Evolutionary conservation across 805 yeast genomes (phyloP).

Genomic region (Teunomyces cretensis): DNA sequence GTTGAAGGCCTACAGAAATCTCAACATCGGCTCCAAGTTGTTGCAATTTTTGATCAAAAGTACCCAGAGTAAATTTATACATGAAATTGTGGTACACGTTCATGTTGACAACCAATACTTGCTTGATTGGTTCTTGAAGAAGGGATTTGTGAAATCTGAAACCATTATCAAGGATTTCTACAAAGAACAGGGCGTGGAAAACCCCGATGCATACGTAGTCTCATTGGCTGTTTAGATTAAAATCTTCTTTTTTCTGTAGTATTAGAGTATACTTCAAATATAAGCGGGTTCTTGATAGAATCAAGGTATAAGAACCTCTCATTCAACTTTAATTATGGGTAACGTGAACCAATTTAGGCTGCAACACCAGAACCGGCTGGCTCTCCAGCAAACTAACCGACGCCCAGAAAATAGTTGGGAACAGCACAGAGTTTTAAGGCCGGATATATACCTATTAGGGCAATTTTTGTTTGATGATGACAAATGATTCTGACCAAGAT

Average conservation of each 20-base stretch:
- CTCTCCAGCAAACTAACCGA: too few relatives aligned
- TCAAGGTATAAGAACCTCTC: too few relatives aligned
- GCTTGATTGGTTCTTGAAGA: slow-evolving; percentile 15
- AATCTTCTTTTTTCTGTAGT: neutral
- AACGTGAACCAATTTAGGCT: too few relatives aligned
- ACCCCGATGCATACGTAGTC: slow-evolving; percentile 49
- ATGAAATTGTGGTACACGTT: slow-evolving; percentile 54
- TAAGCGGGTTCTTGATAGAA: too few relatives aligned
- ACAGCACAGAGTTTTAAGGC: too few relatives aligned
- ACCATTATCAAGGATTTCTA: slow-evolving; percentile 46
- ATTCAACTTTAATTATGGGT: too few relatives aligned
- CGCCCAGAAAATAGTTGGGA: too few relatives aligned
- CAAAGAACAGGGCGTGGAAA: slow-evolving; percentile 41
- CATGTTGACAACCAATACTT: slow-evolving; percentile 37
- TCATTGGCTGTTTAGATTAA: slow-evolving; percentile 4
- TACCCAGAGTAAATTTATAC: slow-evolving; percentile 53
- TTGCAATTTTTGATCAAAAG: slow-evolving; percentile 56
- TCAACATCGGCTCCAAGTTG: slow-evolving; percentile 62
- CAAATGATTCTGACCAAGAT: too few relatives aligned
- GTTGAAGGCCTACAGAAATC: slow-evolving; percentile 57
- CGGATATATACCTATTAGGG: too few relatives aligned
- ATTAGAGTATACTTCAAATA: neutral
- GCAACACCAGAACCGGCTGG: too few relatives aligned
- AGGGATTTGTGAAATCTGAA: slow-evolving; percentile 46
- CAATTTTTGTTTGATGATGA: too few relatives aligned